phyloP scores from a whole-genome alignment of 2,329 filamentous ascomycete species.

The Penicillium italicum region DNA sequence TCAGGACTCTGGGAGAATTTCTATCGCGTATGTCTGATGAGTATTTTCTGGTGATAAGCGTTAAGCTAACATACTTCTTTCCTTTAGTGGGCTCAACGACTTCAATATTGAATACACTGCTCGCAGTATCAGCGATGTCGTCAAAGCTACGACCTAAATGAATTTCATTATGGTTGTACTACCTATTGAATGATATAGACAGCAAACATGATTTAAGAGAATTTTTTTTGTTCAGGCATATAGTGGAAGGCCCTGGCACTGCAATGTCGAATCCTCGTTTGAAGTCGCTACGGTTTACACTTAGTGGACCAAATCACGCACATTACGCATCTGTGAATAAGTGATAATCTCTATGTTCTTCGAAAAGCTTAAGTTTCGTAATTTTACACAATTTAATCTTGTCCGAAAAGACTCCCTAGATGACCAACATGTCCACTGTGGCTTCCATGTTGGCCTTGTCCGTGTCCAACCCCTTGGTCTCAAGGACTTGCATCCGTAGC shows the following conservation, averaged over 20 bases:
- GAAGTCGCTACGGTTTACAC: not conserved
- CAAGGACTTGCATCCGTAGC: not conserved
- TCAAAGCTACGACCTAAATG: slow-evolving; percentile 6
- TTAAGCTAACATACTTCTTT: not conserved
- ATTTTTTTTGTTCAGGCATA: too few species aligned
- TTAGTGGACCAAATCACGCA: too few species aligned
- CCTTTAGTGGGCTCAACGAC: slow-evolving; percentile 11
- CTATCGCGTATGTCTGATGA: slow-evolving; percentile 11
- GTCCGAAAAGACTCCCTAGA: too few species aligned
- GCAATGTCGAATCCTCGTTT: not conserved
- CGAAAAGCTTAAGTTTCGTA: not conserved
- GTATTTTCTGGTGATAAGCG: accelerated
- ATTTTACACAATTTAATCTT: too few species aligned
- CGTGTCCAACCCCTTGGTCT: not conserved
- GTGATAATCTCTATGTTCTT: too few species aligned
- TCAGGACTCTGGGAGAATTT: slow-evolving; percentile 16
- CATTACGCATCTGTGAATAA: not conserved
- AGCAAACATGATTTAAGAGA: not conserved
- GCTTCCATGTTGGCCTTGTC: too few species aligned
- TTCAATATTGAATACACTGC: slow-evolving; percentile 13
- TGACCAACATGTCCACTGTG: too few species aligned
- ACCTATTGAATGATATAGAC: too few species aligned
- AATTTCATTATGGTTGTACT: too few species aligned
- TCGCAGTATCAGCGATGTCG: slow-evolving; percentile 14
- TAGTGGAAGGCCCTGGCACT: not conserved